These are phyloP conservation scores for Quercus suber DNA, from an alignment of 306 rosid species.

Conservation along the genomic window DNA sequence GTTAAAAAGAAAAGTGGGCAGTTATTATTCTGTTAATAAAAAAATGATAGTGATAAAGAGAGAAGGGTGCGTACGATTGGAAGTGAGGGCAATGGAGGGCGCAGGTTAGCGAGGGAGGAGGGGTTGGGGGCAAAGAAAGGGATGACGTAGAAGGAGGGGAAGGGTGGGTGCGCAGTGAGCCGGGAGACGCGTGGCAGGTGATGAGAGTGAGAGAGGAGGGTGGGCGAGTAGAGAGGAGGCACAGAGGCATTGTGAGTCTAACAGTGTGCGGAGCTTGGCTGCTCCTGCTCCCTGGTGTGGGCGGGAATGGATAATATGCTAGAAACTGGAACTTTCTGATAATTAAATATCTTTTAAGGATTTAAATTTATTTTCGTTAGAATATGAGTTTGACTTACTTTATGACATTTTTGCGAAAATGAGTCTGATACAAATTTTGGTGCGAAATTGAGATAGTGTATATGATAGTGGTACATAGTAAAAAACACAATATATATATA, in stretches of 20 bases:
- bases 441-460: too few species aligned
- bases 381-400: too few species aligned
- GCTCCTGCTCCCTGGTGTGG: background rate
- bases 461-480: too few species aligned
- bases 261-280: background rate
- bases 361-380: background rate
- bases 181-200: conserved; percentile 51
- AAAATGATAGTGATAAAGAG: background rate
- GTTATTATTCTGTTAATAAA: background rate
- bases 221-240: conserved; percentile 43
- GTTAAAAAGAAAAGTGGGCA: background rate
- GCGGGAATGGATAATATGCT: conserved; percentile 55
- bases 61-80: conserved; percentile 57
- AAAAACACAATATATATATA: too few species aligned
- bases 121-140: conserved; percentile 25
- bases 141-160: conserved; percentile 27
- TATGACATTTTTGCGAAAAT: too few species aligned
- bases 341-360: background rate
- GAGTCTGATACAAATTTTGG: too few species aligned
- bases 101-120: conserved; percentile 52
- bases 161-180: conserved; percentile 16
- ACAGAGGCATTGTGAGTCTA: conserved; percentile 36
- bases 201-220: conserved; percentile 45
- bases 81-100: conserved; percentile 84
- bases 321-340: background rate